phyloP scores from a whole-genome alignment of 305 asterid species.

The Plantago lanceolata region DNA sequence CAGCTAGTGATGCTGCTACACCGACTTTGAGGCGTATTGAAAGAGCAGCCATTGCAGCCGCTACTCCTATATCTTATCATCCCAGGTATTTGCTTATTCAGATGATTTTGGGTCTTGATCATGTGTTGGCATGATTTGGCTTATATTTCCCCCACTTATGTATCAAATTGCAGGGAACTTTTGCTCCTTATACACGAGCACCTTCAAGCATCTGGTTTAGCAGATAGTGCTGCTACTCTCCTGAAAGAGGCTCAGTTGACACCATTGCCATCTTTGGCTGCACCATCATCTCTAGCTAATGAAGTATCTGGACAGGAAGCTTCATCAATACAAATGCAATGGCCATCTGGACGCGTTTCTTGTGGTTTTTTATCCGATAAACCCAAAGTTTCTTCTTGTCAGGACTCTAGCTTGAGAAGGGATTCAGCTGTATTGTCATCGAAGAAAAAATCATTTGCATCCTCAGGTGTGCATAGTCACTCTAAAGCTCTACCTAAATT shows the following conservation, averaged over 20 bases:
- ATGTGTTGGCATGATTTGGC: conserved; percentile 5
- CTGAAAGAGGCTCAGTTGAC: conserved; percentile 87
- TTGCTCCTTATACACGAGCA: conserved; percentile 88
- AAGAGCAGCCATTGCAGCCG: conserved; percentile 99
- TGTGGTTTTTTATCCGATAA: conserved; percentile 70
- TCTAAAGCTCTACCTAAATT: conserved; percentile 37
- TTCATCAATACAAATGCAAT: conserved; percentile 59
- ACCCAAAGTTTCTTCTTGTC: conserved; percentile 43
- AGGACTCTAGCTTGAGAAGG: conserved; percentile 39
- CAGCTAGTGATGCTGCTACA: conserved; percentile 95
- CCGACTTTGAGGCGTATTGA: conserved; percentile 98
- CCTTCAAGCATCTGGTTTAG: conserved; percentile 88
- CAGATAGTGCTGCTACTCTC: conserved; percentile 62
- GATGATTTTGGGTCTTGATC: conserved; percentile 22
- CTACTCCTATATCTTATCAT: conserved; percentile 95
- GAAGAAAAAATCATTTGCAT: conserved; percentile 48
- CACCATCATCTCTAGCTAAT: conserved; percentile 78
- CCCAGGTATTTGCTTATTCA: conserved; percentile 48
- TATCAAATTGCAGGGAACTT: conserved; percentile 67
- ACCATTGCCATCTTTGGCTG: conserved; percentile 84
- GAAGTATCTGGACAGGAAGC: conserved; percentile 69
- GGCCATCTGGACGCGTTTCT: conserved; percentile 85
- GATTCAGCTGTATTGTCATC: conserved; percentile 46
- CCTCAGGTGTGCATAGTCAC: conserved; percentile 41
- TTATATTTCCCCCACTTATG: conserved; percentile 6